Evolutionary conservation across 2,329 filamentous ascomycete species (phyloP).

Genomic region (Ascochyta rabiei): DNA sequence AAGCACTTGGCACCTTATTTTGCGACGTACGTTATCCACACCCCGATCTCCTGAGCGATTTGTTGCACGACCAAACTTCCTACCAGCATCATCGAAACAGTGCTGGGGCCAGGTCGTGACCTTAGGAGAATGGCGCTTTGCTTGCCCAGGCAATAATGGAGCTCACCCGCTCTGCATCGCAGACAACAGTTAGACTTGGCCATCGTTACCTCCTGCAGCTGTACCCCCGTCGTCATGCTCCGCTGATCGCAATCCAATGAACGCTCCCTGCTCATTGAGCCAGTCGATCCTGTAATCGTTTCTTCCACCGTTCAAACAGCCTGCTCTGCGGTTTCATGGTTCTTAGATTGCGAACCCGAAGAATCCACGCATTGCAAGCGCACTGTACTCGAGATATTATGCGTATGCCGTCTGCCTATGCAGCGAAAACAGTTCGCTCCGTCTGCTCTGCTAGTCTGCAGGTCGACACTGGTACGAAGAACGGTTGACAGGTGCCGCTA

Average conservation of each 20-base stretch:
- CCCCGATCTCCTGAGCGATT: conserved; percentile 16
- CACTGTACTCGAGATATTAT: background rate
- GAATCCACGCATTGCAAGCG: background rate
- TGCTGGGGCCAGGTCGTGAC: conserved; percentile 2
- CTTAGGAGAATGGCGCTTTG: background rate
- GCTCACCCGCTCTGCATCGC: background rate
- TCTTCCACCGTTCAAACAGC: conserved; percentile 15
- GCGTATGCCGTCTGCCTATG: conserved; percentile 3
- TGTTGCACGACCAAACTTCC: conserved; percentile 2
- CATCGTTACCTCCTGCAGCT: conserved; percentile 4
- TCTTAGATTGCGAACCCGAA: background rate
- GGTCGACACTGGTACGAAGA: background rate
- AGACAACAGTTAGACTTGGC: conserved; percentile 4
- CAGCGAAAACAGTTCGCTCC: background rate
- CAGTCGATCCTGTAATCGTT: conserved; percentile 7
- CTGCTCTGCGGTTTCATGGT: background rate
- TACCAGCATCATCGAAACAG: conserved; percentile 7
- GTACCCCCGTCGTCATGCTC: background rate
- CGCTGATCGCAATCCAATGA: conserved; percentile 13
- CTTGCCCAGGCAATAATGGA: background rate
- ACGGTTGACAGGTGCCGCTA: conserved; percentile 5
- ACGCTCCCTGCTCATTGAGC: conserved; percentile 1
- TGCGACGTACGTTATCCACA: conserved; percentile 1
- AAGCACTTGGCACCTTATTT: conserved; percentile 12
- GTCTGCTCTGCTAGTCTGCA: background rate